A percentile compares a stretch with the other conserved stretches of the same genome.
phyloP scores from a whole-genome alignment of 768 basidiomycete genomes.

The Suillus alpinus region DNA sequence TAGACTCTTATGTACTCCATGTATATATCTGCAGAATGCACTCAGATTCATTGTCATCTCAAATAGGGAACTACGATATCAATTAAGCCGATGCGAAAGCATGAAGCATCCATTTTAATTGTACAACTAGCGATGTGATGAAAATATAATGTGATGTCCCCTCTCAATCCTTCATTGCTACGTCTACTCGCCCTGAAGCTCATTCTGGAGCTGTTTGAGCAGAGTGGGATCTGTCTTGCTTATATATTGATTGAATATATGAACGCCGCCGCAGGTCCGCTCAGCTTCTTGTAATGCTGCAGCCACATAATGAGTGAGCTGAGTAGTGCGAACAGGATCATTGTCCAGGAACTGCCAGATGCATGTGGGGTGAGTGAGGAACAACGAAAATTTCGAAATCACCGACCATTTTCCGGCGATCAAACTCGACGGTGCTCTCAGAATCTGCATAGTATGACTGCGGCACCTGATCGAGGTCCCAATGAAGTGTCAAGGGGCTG shows the following conservation, averaged over 20 bases:
- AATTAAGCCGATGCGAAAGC: not conserved
- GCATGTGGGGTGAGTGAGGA: conserved; percentile 11
- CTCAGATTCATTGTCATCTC: not conserved
- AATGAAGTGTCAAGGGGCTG: conserved; percentile 53
- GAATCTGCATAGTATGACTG: conserved; percentile 57
- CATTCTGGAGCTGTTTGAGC: conserved; percentile 66
- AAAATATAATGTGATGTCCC: not conserved
- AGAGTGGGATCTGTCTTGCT: conserved; percentile 68
- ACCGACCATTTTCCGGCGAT: conserved; percentile 70
- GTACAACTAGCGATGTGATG: not conserved
- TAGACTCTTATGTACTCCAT: too few relatives aligned
- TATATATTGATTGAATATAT: conserved; percentile 62
- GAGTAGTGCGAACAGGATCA: conserved; percentile 69
- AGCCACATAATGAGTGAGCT: conserved; percentile 61
- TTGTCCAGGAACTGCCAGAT: conserved; percentile 55
- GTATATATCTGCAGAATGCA: not conserved
- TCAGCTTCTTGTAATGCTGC: conserved; percentile 64
- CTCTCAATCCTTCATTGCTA: not conserved
- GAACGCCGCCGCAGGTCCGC: conserved; percentile 52
- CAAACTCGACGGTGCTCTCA: conserved; percentile 71
- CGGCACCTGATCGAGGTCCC: conserved; percentile 67
- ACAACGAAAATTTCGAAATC: not conserved
- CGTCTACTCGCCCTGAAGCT: conserved; percentile 28
- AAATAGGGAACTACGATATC: not conserved
- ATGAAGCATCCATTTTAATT: not conserved